phyloP scores from a whole-genome alignment of 495 filamentous ascomycete genomes.

The Neurospora discreta region DNA sequence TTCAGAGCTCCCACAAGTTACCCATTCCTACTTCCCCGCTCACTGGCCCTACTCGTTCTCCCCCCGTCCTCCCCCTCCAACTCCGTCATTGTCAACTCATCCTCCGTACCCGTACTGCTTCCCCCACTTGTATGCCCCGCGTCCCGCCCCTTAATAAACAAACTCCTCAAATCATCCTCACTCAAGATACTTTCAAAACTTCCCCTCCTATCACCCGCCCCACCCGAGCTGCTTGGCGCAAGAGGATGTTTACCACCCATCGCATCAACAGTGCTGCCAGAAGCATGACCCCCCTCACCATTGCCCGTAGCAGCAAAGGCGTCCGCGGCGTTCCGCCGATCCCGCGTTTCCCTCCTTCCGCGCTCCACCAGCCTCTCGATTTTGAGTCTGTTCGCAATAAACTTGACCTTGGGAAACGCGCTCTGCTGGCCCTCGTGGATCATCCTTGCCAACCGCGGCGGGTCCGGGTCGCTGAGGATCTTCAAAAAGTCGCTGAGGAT shows the following conservation, averaged over 20 bases:
- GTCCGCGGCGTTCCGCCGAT: conserved; percentile 25
- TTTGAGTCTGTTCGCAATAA: conserved; percentile 74
- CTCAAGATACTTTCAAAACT: conserved; percentile 20
- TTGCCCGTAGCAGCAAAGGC: not conserved
- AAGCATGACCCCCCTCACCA: not conserved
- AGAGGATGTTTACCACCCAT: not conserved
- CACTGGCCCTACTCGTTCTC: not conserved
- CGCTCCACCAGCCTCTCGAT: conserved; percentile 70
- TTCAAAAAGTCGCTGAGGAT: conserved; percentile 63
- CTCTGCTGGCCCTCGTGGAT: conserved; percentile 76
- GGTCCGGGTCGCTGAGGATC: conserved; percentile 73
- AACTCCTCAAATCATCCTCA: conserved; percentile 16
- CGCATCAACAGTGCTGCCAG: not conserved
- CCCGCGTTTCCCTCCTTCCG: conserved; percentile 51
- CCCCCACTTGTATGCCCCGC: not conserved
- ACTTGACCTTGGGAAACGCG: conserved; percentile 81
- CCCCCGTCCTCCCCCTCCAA: conserved; percentile 6
- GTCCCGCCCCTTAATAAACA: conserved; percentile 4
- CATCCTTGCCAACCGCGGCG: conserved; percentile 71
- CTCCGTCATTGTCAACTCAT: conserved; percentile 13
- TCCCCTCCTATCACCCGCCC: conserved; percentile 6
- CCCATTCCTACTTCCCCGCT: not conserved
- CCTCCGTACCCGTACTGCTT: conserved; percentile 6
- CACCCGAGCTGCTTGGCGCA: not conserved
- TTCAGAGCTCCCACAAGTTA: not conserved